Base-by-base conservation (phyloP, 2,329 filamentous ascomycete species). In the Penicillium psychrosexuale region DNA sequence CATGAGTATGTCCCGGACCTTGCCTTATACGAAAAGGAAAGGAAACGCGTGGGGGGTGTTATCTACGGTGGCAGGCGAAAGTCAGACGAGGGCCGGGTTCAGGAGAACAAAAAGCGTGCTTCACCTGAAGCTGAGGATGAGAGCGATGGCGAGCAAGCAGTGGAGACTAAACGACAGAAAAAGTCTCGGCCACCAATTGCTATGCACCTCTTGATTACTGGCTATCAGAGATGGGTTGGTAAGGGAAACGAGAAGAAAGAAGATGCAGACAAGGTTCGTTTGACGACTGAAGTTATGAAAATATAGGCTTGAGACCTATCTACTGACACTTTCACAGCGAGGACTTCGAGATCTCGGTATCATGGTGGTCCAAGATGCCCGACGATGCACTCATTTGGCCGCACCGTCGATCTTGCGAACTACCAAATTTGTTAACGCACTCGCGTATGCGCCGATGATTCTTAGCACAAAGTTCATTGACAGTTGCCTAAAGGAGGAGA, bases 11-110 rank as follows among this genome's bases (percentile, higher is more conserved):
- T 90, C 0, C 83, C 87, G 0, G 94, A 99, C 68, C 91, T 97
- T 66, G 88, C 87, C 2, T 78, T 95, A 31, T 99, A 94, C 67
- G 89, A 97, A 68, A 96, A 94, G 69, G 94, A 99, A 75, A 91
- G 84, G 78, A 97, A 96, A 76, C 85, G 94, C 19, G 83, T 82
- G 43, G 85, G 85, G 13, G 85, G 85, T 38, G 82, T 88, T 3
- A 76, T 84, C 11, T 82, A 86, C 61, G 84, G 84, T 28, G 80
- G 82, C 13, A 70, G 79, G 61, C 73, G 77, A 27, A 77, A 74
- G 61, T 77, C 65, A 19, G 75, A 74, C 47, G 72, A 75, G 36
- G 73, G 76, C 44, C 65, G 73, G 43, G 53, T 68, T 13, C 47
- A 66, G 33, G 61, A 67, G 36, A 66, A 66, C 17, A 75, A 74